These are phyloP conservation scores for Acanthamoeba healyi DNA, from an alignment of 208 protist species.

Conservation along the genomic window DNA sequence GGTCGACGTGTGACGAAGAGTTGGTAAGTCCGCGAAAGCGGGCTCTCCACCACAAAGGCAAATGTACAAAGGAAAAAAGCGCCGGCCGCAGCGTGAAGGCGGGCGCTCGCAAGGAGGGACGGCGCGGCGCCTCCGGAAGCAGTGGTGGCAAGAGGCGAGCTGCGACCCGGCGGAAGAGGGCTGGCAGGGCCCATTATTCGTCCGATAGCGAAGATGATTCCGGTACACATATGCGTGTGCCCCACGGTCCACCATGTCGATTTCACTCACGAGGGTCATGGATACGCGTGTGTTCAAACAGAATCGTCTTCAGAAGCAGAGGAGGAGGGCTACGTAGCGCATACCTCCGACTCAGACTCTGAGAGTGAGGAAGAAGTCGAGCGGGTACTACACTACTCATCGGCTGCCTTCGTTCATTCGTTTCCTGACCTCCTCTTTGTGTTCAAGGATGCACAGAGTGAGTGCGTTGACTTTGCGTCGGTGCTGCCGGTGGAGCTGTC, in stretches of 20 bases:
- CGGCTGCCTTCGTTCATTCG: not conserved
- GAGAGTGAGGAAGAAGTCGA: not conserved
- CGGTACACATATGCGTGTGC: too few relatives aligned
- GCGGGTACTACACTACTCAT: not conserved
- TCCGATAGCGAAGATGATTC: constrained; percentile 7
- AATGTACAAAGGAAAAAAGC: not conserved
- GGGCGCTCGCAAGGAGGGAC: not conserved
- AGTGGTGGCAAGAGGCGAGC: not conserved
- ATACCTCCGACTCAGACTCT: not conserved
- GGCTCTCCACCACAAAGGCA: not conserved
- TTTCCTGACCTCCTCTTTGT: too few relatives aligned
- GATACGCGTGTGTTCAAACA: too few relatives aligned
- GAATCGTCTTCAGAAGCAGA: not conserved
- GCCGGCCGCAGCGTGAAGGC: not conserved
- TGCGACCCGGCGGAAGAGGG: not conserved
- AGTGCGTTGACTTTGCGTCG: constrained; percentile 56
- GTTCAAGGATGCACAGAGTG: not conserved
- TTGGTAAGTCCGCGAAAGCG: not conserved
- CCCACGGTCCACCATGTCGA: too few relatives aligned
- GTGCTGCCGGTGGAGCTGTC: constrained; percentile 64
- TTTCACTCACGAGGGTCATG: too few relatives aligned
- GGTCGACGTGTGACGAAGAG: not conserved
- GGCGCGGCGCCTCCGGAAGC: not conserved
- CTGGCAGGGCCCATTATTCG: not conserved
- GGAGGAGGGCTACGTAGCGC: not conserved